Percentiles rank a stretch among this genome's conserved stretches.
These are phyloP conservation scores for Dipodascus albidus DNA, from an alignment of 805 yeast genomes.

Conservation along the genomic window DNA sequence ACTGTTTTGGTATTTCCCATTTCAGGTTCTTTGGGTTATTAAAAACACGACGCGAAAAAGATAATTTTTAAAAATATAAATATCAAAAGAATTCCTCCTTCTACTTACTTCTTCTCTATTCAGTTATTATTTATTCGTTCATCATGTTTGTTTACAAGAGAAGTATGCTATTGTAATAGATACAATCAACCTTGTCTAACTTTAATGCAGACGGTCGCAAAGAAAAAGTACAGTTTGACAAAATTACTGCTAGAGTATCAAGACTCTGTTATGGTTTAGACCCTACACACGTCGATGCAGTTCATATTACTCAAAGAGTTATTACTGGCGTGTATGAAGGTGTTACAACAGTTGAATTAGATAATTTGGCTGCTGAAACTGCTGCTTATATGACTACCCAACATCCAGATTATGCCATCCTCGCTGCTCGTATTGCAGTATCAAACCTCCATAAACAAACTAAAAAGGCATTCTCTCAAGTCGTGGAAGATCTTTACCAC, in stretches of 20 bases:
- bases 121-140: conserved; percentile 1
- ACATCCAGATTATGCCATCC: conserved; percentile 93
- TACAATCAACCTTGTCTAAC: not conserved
- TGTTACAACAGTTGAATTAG: conserved; percentile 84
- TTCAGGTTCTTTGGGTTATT: not conserved
- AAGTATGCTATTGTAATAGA: conserved; percentile 8
- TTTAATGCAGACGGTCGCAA: conserved; percentile 61
- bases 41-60: not conserved
- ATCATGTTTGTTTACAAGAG: conserved; percentile 17
- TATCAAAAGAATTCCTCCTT: not conserved
- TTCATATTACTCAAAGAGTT: conserved; percentile 89
- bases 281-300: conserved; percentile 85
- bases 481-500: conserved; percentile 56
- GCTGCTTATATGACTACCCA: conserved; percentile 96
- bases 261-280: conserved; percentile 93
- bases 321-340: conserved; percentile 96
- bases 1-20: not conserved
- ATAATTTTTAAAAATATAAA: not conserved
- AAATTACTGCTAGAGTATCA: conserved; percentile 90
- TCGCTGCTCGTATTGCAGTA: conserved; percentile 93
- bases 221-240: conserved; percentile 91
- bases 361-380: conserved; percentile 84
- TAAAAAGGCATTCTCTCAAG: conserved; percentile 72
- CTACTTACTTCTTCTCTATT: not conserved
- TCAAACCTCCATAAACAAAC: conserved; percentile 93